Percentiles rank a stretch among this genome's conserved stretches.
Conservation (phyloP, 257 asterid species). For the Ilex aquifolium region DNA sequence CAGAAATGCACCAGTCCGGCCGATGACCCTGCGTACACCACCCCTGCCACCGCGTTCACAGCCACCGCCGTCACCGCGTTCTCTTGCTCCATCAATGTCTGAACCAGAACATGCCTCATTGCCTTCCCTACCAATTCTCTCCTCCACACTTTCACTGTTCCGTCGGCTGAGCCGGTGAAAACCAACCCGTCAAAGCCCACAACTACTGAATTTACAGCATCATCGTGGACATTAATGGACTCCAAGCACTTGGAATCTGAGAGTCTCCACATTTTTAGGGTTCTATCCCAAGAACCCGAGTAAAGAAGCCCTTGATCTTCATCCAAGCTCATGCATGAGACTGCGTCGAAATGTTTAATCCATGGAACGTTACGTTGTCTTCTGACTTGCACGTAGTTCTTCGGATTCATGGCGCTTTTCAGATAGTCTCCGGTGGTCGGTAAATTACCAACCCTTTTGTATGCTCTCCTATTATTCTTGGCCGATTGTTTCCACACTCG, state of each 20-base stretch:
- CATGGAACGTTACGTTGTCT: conserved; percentile 58
- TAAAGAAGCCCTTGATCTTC: conserved; percentile 46
- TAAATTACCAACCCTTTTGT: conserved; percentile 59
- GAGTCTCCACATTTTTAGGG: conserved; percentile 82
- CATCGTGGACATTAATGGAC: conserved; percentile 65
- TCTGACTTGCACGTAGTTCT: conserved; percentile 55
- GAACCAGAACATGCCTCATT: conserved; percentile 54
- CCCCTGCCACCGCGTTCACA: conserved; percentile 27
- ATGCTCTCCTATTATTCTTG: conserved; percentile 13
- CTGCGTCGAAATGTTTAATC: conserved; percentile 80
- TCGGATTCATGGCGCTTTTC: conserved; percentile 58
- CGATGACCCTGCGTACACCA: conserved; percentile 75
- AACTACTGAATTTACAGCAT: conserved; percentile 67
- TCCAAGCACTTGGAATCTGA: conserved; percentile 78
- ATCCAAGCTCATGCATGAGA: conserved; percentile 68
- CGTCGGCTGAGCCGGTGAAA: conserved; percentile 89
- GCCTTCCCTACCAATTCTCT: conserved; percentile 49
- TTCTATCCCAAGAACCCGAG: conserved; percentile 91
- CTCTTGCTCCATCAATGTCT: conserved; percentile 55
- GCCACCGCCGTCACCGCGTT: conserved; percentile 75
- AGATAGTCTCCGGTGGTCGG: conserved; percentile 67
- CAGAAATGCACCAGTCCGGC: conserved; percentile 88
- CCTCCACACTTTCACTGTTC: conserved; percentile 89
- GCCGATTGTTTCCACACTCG: conserved; percentile 65
- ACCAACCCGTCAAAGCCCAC: conserved; percentile 57